Percentiles rank a stretch among this genome's conserved stretches.
phyloP scores from a whole-genome alignment of 1,139 yeast species.

The Eremothecium gossypii region DNA sequence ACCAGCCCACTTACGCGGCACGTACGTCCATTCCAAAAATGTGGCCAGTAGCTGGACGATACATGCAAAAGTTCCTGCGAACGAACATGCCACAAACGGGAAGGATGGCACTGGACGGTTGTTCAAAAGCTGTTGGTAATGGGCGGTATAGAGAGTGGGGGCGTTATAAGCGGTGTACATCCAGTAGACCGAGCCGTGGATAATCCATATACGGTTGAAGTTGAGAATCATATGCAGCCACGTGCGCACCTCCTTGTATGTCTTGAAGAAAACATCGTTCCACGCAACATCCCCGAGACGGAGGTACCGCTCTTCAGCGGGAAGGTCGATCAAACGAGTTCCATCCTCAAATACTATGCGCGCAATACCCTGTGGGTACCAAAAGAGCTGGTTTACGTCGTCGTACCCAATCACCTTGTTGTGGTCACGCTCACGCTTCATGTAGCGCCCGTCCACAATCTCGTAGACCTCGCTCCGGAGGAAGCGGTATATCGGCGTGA shows the following conservation, averaged over 20 bases:
- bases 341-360: conserved; percentile 89
- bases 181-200: conserved; percentile 86
- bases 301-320: conserved; percentile 79
- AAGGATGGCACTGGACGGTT: conserved; percentile 82
- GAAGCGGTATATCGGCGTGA: conserved; percentile 86
- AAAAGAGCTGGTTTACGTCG: conserved; percentile 95
- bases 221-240: conserved; percentile 96
- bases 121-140: conserved; percentile 74
- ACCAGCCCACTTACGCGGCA: conserved; percentile 98
- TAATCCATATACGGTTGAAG: conserved; percentile 96
- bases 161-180: conserved; percentile 90
- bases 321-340: conserved; percentile 80
- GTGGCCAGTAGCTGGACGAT: conserved; percentile 82
- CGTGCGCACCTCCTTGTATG: conserved; percentile 92
- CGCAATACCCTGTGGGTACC: conserved; percentile 99
- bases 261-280: conserved; percentile 89
- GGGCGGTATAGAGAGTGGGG: conserved; percentile 79
- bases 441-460: conserved; percentile 86
- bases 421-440: conserved; percentile 96
- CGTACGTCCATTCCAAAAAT: conserved; percentile 87
- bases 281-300: conserved; percentile 90
- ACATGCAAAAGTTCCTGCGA: conserved; percentile 86
- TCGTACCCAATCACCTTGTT: conserved; percentile 92
- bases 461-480: conserved; percentile 94
- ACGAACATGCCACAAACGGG: conserved; percentile 85